phyloP scores from a whole-genome alignment of 2,329 filamentous ascomycete species.

The Colletotrichum melonis region DNA sequence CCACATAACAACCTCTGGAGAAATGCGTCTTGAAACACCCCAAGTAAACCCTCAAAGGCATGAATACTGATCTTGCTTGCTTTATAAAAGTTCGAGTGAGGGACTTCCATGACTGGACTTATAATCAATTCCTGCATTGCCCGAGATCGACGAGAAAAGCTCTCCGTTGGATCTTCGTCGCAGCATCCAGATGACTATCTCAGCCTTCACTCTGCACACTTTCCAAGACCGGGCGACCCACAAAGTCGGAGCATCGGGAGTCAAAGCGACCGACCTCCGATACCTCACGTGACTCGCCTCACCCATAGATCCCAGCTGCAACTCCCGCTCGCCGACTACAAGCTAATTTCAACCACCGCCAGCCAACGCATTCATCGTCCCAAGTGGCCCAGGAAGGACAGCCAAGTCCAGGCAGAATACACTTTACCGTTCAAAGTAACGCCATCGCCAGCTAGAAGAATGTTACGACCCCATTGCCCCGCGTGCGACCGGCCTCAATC shows the following conservation, averaged over 20 bases:
- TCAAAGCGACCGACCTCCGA: background rate
- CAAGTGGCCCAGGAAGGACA: background rate
- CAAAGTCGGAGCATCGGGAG: background rate
- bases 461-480: background rate
- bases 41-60: constrained; percentile 6
- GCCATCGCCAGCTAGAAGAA: background rate
- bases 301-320: background rate
- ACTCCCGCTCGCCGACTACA: background rate
- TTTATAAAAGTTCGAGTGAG: background rate
- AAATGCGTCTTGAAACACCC: constrained; percentile 16
- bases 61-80: background rate
- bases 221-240: background rate
- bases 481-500: background rate
- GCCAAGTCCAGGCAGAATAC: background rate
- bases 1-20: background rate
- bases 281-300: background rate
- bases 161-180: background rate
- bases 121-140: background rate
- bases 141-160: background rate
- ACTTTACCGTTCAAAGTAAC: background rate
- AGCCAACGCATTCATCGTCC: background rate
- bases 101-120: background rate
- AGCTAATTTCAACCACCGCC: background rate
- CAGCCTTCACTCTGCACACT: too few species aligned
- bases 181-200: background rate